Evolutionary conservation across 768 basidiomycete genomes (phyloP).

Genomic region (Boletus speciosus): DNA sequence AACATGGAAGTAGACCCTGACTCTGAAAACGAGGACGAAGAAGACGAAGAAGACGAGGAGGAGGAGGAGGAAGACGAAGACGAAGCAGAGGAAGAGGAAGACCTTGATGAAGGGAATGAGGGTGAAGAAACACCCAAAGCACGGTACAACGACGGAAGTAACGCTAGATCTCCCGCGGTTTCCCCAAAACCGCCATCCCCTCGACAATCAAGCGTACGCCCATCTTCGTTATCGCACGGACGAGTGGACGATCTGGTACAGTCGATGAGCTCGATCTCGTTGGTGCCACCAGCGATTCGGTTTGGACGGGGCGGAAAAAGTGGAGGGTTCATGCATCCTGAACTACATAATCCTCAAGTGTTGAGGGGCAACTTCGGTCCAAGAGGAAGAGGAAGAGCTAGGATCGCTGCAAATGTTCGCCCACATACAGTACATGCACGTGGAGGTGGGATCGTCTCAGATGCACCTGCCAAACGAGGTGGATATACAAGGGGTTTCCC

Average conservation of each 20-base stretch:
- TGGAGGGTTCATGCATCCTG: constrained; percentile 46
- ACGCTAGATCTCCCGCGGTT: constrained; percentile 18
- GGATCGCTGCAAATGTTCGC: constrained; percentile 24
- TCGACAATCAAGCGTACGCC: constrained; percentile 17
- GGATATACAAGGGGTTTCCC: constrained; percentile 8
- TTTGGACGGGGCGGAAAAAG: constrained; percentile 70
- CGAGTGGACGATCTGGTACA: constrained; percentile 47
- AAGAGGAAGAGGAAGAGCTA: constrained; percentile 31
- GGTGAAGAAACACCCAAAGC: constrained; percentile 30
- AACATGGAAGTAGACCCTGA: constrained; percentile 26
- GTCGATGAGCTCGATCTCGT: constrained; percentile 45
- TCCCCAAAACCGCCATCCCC: constrained; percentile 19
- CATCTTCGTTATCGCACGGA: constrained; percentile 16
- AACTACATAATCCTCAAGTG: constrained; percentile 32
- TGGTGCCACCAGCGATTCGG: constrained; percentile 66
- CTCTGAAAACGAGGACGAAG: constrained; percentile 9
- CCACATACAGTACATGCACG: constrained; percentile 11
- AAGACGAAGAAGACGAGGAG: constrained; percentile 11
- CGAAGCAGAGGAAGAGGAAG: constrained; percentile 13
- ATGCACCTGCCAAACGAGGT: not conserved
- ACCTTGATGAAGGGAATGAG: constrained; percentile 19
- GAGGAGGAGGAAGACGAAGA: constrained; percentile 12
- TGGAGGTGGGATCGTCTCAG: constrained; percentile 1
- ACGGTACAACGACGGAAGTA: constrained; percentile 12
- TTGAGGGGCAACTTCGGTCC: constrained; percentile 25